Evolutionary conservation across 139 green algal genomes (phyloP).

Genomic region (Haematococcus sp.): DNA sequence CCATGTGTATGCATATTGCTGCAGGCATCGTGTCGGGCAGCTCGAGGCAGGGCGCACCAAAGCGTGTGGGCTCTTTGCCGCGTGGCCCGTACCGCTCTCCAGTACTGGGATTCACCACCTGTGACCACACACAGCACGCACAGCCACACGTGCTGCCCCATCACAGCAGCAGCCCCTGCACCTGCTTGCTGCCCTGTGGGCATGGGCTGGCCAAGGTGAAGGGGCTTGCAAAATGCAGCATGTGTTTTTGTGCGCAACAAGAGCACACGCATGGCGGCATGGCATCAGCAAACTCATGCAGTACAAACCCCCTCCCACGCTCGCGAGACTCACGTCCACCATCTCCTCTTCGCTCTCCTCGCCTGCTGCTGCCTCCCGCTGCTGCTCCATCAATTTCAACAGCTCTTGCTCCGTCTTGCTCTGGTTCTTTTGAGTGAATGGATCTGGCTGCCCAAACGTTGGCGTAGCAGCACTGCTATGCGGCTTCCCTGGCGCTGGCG

Average conservation of each 20-base stretch:
- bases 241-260: no score
- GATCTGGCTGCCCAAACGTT: background rate
- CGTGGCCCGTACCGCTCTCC: constrained; percentile 9
- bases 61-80: constrained; percentile 19
- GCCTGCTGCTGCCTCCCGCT: background rate
- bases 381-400: background rate
- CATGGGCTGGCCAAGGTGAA: no score
- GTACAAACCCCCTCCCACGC: background rate
- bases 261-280: no score
- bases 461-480: no score
- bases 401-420: constrained; percentile 7
- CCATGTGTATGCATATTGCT: no score
- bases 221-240: no score
- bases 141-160: no score
- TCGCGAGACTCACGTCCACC: background rate
- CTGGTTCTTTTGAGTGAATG: background rate
- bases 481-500: no score
- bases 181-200: no score
- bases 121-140: background rate
- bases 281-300: background rate
- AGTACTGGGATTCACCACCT: constrained; percentile 5
- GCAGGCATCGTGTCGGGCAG: no score
- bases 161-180: no score
- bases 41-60: no score
- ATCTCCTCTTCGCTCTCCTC: constrained; percentile 2